Conservation (phyloP, 2,329 filamentous ascomycete genomes). For the Onygenales sp. region DNA sequence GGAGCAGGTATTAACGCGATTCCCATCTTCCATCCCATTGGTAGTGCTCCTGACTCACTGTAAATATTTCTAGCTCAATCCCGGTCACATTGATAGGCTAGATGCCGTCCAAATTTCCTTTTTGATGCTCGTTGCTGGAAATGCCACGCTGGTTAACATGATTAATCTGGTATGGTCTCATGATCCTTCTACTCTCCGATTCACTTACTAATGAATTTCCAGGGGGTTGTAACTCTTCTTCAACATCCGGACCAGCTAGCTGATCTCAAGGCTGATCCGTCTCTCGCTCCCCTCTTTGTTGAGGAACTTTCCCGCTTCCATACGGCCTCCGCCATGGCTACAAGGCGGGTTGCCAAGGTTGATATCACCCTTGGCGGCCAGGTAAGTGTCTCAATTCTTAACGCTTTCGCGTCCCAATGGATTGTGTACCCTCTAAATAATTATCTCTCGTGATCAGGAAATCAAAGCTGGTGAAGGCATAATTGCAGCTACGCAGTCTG, state of each 20-base stretch:
- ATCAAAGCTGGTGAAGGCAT: constrained; percentile 39
- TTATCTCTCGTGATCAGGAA: constrained; percentile 10
- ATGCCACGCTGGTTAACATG: constrained; percentile 46
- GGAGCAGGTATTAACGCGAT: constrained; percentile 11
- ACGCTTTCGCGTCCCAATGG: not conserved
- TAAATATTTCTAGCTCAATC: constrained; percentile 13
- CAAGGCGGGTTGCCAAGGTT: constrained; percentile 39
- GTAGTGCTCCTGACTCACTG: not conserved
- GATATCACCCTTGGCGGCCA: constrained; percentile 38
- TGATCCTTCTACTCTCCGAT: not conserved
- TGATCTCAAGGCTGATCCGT: constrained; percentile 32
- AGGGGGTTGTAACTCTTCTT: constrained; percentile 38
- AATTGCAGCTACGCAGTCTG: constrained; percentile 40
- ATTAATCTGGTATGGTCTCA: constrained; percentile 31
- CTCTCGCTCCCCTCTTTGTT: constrained; percentile 32
- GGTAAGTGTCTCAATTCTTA: constrained; percentile 11
- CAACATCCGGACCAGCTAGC: constrained; percentile 36
- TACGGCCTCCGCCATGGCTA: constrained; percentile 39
- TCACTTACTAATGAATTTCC: not conserved
- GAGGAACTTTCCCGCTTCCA: constrained; percentile 43
- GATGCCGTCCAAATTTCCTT: constrained; percentile 39
- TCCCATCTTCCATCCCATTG: not conserved
- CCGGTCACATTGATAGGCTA: constrained; percentile 20
- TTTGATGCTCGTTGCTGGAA: constrained; percentile 42
- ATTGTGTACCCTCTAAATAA: not conserved